Percentiles rank a stretch among this genome's conserved stretches.
These are phyloP conservation scores for Zalaria sp. DNA, from an alignment of 2,329 filamentous ascomycete species.

Conservation along the genomic window DNA sequence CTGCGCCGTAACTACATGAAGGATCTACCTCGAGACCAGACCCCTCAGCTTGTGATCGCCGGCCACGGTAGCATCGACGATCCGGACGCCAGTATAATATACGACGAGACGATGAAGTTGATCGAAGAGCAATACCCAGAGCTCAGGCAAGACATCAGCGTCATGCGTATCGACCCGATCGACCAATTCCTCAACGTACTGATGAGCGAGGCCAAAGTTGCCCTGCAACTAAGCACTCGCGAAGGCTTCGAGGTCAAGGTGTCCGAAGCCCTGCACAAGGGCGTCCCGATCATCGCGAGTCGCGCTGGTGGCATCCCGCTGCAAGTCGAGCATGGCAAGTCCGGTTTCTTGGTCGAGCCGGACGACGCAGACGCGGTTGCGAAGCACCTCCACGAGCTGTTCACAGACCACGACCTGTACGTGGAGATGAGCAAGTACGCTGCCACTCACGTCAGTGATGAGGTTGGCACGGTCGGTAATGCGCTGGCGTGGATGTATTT, in stretches of 20 bases:
- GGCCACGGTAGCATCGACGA: slow-evolving; percentile 74
- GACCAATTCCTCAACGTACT: slow-evolving; percentile 71
- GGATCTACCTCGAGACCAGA: slow-evolving; percentile 30
- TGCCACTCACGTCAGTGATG: slow-evolving; percentile 55
- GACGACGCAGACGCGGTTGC: slow-evolving; percentile 60
- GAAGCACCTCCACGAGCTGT: slow-evolving; percentile 49
- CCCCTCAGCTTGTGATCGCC: slow-evolving; percentile 61
- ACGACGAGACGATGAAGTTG: slow-evolving; percentile 55
- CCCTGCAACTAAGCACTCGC: slow-evolving; percentile 64
- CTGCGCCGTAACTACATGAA: slow-evolving; percentile 48
- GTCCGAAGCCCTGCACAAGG: slow-evolving; percentile 68
- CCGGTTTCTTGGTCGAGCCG: slow-evolving; percentile 60
- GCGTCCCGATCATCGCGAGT: slow-evolving; percentile 63
- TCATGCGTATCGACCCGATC: slow-evolving; percentile 63
- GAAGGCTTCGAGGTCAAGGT: slow-evolving; percentile 84
- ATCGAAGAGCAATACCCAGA: slow-evolving; percentile 50
- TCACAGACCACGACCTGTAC: slow-evolving; percentile 50
- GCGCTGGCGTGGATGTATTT: slow-evolving; percentile 65
- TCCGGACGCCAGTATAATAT: slow-evolving; percentile 59
- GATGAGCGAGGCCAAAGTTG: slow-evolving; percentile 56
- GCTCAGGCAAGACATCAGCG: slow-evolving; percentile 44
- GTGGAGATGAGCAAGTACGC: slow-evolving; percentile 32
- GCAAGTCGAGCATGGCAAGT: slow-evolving; percentile 57
- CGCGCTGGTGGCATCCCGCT: slow-evolving; percentile 66
- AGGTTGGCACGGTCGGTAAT: slow-evolving; percentile 71